Percentiles rank a stretch among this genome's conserved stretches.
These are phyloP conservation scores for Leccinellum rugosiceps DNA, from an alignment of 768 basidiomycete species.

Conservation along the genomic window DNA sequence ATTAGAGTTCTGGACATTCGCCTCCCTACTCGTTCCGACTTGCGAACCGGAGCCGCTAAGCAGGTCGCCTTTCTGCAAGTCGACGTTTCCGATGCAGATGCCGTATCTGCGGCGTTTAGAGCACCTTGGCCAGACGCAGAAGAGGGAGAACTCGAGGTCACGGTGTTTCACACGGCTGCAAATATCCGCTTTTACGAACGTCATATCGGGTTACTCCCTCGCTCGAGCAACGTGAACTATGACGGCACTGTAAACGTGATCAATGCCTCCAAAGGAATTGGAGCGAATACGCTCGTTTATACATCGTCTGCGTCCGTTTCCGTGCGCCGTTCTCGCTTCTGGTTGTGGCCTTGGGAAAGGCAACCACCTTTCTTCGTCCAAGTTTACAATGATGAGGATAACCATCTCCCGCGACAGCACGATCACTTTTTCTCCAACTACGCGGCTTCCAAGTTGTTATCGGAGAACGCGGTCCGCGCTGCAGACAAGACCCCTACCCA, in stretches of 20 bases:
- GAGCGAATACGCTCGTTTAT: slow-evolving; percentile 59
- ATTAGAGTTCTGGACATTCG: slow-evolving; percentile 70
- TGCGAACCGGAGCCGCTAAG: slow-evolving; percentile 48
- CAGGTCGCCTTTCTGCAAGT: slow-evolving; percentile 56
- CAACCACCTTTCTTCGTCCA: slow-evolving; percentile 59
- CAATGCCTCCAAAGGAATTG: slow-evolving; percentile 50
- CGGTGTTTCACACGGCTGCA: slow-evolving; percentile 75
- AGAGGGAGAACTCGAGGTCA: slow-evolving; percentile 36
- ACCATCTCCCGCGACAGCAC: slow-evolving; percentile 47
- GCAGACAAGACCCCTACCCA: slow-evolving; percentile 37
- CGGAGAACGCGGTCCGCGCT: slow-evolving; percentile 47
- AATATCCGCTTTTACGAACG: slow-evolving; percentile 79
- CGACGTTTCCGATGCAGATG: slow-evolving; percentile 52
- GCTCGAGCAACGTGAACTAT: slow-evolving; percentile 63
- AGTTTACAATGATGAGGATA: slow-evolving; percentile 59
- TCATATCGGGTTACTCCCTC: slow-evolving; percentile 43
- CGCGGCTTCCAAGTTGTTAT: slow-evolving; percentile 59
- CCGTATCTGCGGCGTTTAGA: slow-evolving; percentile 59
- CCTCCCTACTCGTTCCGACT: slow-evolving; percentile 54
- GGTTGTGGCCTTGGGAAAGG: slow-evolving; percentile 75
- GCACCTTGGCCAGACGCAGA: slow-evolving; percentile 54
- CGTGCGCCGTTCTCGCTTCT: slow-evolving; percentile 55
- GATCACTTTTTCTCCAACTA: slow-evolving; percentile 77
- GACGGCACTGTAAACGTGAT: slow-evolving; percentile 66
- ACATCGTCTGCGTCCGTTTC: slow-evolving; percentile 72